These are phyloP conservation scores for Prunus fruticosa DNA, from an alignment of 306 rosid genomes.

Conservation along the genomic window DNA sequence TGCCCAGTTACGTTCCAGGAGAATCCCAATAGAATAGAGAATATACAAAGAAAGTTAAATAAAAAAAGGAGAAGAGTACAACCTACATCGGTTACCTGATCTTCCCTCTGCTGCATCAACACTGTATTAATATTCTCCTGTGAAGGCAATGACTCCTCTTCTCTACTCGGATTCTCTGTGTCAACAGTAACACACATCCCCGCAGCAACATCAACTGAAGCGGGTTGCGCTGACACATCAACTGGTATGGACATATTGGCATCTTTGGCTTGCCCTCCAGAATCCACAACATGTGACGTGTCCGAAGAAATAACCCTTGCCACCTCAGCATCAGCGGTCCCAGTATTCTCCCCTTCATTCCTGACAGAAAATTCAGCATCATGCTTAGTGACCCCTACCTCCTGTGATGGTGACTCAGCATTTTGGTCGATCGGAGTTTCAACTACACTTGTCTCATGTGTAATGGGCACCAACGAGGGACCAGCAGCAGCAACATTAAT, in stretches of 20 bases:
- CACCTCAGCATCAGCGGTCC: conserved; percentile 26
- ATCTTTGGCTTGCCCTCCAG: conserved; percentile 32
- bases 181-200: conserved; percentile 21
- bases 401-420: conserved; percentile 32
- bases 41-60: conserved; percentile 8
- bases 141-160: conserved; percentile 17
- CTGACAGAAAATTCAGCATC: conserved; percentile 30
- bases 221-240: conserved; percentile 23
- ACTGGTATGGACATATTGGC: conserved; percentile 28
- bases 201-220: conserved; percentile 30
- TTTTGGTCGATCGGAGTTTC: conserved; percentile 31
- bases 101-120: conserved; percentile 57
- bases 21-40: conserved; percentile 6
- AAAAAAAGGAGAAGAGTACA: conserved; percentile 66
- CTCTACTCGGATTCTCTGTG: conserved; percentile 29
- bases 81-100: conserved; percentile 94
- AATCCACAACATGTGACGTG: conserved; percentile 34
- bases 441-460: conserved; percentile 16
- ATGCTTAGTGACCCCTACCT: conserved; percentile 32
- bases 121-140: conserved; percentile 27
- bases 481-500: conserved; percentile 27
- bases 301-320: conserved; percentile 18
- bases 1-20: conserved; percentile 24
- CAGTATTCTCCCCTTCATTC: conserved; percentile 31
- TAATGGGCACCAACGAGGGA: conserved; percentile 24